A percentile compares a stretch with the other conserved stretches of the same genome.
Evolutionary conservation across 1,139 yeast species (phyloP).

Genomic region (Taphrina deformans): DNA sequence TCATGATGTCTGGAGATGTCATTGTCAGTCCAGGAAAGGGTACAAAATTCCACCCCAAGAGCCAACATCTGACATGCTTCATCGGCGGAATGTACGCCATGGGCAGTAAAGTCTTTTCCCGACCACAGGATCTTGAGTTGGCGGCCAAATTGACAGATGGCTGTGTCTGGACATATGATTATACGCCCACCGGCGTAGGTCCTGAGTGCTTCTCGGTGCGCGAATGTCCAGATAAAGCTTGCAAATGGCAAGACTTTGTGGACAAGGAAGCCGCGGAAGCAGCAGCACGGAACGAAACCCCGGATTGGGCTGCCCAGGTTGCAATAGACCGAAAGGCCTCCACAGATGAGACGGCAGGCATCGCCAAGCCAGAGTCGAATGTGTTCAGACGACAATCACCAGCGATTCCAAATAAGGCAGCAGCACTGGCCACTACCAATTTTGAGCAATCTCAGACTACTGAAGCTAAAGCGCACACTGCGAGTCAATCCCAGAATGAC

Average conservation of each 20-base stretch:
- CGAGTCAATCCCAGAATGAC: not conserved
- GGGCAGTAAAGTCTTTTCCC: constrained; percentile 59
- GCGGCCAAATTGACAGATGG: constrained; percentile 67
- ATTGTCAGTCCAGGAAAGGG: constrained; percentile 44
- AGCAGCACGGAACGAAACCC: not conserved
- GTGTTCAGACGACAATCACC: not conserved
- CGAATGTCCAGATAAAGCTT: constrained; percentile 40
- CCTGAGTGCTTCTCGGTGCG: constrained; percentile 50
- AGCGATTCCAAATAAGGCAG: not conserved
- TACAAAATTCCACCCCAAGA: constrained; percentile 41
- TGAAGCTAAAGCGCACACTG: not conserved
- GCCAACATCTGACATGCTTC: constrained; percentile 65
- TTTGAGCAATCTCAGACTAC: not conserved
- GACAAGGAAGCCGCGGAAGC: constrained; percentile 14
- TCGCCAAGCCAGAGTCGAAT: not conserved
- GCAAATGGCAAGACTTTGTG: constrained; percentile 39
- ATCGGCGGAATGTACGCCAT: constrained; percentile 72
- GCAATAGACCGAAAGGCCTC: constrained; percentile 35
- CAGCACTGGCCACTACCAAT: not conserved
- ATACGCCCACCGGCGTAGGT: constrained; percentile 50
- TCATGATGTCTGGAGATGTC: constrained; percentile 52
- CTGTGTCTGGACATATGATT: constrained; percentile 63
- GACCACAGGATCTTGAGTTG: constrained; percentile 55
- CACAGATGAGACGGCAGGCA: constrained; percentile 41
- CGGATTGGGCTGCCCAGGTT: constrained; percentile 7